Conservation (phyloP, 2,329 filamentous ascomycete genomes). For the Beauveria scarabaeidicola region DNA sequence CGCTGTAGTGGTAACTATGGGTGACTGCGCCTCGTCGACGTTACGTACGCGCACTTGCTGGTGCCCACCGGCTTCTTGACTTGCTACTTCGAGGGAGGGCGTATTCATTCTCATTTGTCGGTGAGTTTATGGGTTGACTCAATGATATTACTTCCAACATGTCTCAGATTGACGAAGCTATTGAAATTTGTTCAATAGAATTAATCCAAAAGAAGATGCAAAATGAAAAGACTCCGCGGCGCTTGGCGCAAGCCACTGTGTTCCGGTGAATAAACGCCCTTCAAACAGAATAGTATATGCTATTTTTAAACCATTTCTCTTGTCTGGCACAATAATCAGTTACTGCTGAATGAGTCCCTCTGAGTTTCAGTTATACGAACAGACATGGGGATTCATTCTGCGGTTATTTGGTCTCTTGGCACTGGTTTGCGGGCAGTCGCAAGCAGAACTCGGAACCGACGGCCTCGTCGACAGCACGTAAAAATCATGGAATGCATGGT, state of each 20-base stretch:
- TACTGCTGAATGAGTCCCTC: too few relatives aligned
- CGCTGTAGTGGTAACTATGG: background rate
- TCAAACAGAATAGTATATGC: background rate
- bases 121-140: background rate
- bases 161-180: background rate
- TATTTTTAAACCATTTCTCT: background rate
- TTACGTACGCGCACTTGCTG: background rate
- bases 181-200: background rate
- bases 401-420: too few relatives aligned
- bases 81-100: background rate
- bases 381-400: too few relatives aligned
- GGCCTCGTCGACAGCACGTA: too few relatives aligned
- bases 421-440: too few relatives aligned
- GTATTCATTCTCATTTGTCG: background rate
- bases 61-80: background rate
- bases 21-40: background rate
- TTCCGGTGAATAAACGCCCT: background rate
- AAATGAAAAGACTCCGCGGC: background rate
- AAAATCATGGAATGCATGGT: too few relatives aligned
- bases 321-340: too few relatives aligned
- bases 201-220: background rate
- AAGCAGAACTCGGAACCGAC: too few relatives aligned
- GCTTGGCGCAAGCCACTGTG: background rate
- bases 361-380: too few relatives aligned
- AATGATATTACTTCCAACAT: too few relatives aligned